Percentiles rank a stretch among this genome's conserved stretches.
These are phyloP conservation scores for Vitellaria paradoxa DNA, from an alignment of 179 eudicot species.

Conservation along the genomic window DNA sequence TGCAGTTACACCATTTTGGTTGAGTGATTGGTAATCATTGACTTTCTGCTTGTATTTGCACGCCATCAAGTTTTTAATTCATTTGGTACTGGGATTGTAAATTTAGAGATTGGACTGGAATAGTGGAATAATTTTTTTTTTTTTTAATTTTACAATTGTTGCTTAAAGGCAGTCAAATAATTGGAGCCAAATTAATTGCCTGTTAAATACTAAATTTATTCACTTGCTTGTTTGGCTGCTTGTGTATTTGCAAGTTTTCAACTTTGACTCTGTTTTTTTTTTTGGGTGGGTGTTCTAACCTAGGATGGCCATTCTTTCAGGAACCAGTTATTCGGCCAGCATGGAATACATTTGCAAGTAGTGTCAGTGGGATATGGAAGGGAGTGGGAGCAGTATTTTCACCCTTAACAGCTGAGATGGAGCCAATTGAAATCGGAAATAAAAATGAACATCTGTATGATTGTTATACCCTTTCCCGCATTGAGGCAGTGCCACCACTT, in stretches of 20 bases:
- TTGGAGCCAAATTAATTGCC: background rate
- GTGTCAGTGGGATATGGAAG: constrained; percentile 99
- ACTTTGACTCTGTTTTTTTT: background rate
- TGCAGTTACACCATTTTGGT: background rate
- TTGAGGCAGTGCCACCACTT: constrained; percentile 49
- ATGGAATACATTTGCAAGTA: constrained; percentile 94
- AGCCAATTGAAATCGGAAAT: constrained; percentile 79
- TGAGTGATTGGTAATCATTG: background rate
- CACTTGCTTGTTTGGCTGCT: constrained; percentile 1
- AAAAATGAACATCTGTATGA: constrained; percentile 76
- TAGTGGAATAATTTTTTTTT: background rate
- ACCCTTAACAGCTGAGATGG: constrained; percentile 96
- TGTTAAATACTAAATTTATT: background rate
- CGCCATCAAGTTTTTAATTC: too few relatives aligned
- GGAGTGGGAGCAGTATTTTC: constrained; percentile 99
- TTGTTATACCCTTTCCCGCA: constrained; percentile 72
- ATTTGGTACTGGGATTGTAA: background rate
- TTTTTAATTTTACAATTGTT: background rate
- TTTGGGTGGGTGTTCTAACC: background rate
- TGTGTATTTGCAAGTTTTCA: background rate
- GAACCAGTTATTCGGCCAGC: constrained; percentile 92
- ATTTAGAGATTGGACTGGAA: background rate
- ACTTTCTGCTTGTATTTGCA: background rate
- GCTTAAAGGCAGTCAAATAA: background rate
- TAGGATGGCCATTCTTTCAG: constrained; percentile 35